phyloP scores from a whole-genome alignment of 306 rosid genomes.

The Lupinus albus region DNA sequence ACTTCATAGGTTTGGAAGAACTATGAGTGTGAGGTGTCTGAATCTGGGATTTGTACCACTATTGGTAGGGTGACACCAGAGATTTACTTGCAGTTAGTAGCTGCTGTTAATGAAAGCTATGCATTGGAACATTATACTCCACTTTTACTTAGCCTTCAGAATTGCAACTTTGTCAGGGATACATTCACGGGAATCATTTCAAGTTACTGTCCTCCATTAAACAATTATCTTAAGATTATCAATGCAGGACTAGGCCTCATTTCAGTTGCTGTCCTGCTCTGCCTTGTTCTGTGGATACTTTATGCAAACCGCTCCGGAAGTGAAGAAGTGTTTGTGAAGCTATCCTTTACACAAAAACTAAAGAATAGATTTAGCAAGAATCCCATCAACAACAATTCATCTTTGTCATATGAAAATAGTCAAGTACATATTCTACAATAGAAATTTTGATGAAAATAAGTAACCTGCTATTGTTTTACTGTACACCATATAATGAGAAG shows the following conservation, averaged over 20 bases:
- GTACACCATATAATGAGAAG: conserved; percentile 39
- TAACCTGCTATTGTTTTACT: conserved; percentile 23
- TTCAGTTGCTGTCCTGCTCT: conserved; percentile 85
- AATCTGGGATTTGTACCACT: conserved; percentile 60
- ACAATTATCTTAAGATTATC: conserved; percentile 66
- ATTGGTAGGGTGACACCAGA: conserved; percentile 82
- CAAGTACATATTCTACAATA: conserved; percentile 49
- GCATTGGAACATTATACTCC: conserved; percentile 93
- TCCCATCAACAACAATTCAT: conserved; percentile 33
- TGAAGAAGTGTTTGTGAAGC: conserved; percentile 76
- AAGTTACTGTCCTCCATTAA: conserved; percentile 75
- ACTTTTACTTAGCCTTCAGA: conserved; percentile 75
- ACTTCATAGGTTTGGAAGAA: conserved; percentile 81
- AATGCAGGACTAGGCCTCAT: conserved; percentile 81
- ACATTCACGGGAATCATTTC: conserved; percentile 75
- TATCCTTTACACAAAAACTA: conserved; percentile 51
- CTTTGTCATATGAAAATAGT: conserved; percentile 42
- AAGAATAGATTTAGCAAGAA: conserved; percentile 39
- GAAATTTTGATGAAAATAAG: conserved; percentile 14
- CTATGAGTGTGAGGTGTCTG: conserved; percentile 68
- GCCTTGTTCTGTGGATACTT: conserved; percentile 91
- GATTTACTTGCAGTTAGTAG: conserved; percentile 66
- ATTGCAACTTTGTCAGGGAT: conserved; percentile 90
- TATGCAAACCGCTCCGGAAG: conserved; percentile 92
- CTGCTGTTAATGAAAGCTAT: conserved; percentile 85